These are phyloP conservation scores for Candida ponderosae DNA, from an alignment of 805 yeast genomes.

Conservation along the genomic window DNA sequence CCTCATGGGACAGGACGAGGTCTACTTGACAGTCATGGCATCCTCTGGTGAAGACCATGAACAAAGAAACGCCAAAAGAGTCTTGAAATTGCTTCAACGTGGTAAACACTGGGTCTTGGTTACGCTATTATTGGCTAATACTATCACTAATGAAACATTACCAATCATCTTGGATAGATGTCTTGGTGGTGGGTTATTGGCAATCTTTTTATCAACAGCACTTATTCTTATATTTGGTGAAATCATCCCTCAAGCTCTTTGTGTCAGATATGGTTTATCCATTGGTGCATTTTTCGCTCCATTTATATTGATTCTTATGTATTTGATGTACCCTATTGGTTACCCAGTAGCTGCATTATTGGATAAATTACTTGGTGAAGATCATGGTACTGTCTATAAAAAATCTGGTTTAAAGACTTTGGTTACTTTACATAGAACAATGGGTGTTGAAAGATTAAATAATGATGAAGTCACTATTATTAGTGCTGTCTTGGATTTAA, in stretches of 20 bases:
- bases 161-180: conserved; percentile 91
- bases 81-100: conserved; percentile 58
- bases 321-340: conserved; percentile 84
- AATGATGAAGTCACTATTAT: conserved; percentile 96
- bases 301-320: conserved; percentile 79
- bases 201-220: conserved; percentile 89
- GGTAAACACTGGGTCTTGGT: conserved; percentile 98
- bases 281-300: conserved; percentile 90
- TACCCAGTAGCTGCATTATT: conserved; percentile 80
- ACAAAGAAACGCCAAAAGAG: conserved; percentile 60
- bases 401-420: conserved; percentile 89
- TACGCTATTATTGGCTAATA: conserved; percentile 77
- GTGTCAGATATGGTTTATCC: conserved; percentile 87
- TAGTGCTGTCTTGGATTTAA: conserved; percentile 86
- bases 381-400: conserved; percentile 91
- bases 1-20: conserved; percentile 97
- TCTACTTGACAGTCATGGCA: conserved; percentile 82
- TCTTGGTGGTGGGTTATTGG: conserved; percentile 96
- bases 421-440: conserved; percentile 86
- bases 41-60: conserved; percentile 76
- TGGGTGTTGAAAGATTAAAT: conserved; percentile 91
- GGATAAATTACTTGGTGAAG: conserved; percentile 84
- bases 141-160: conserved; percentile 87
- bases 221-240: conserved; percentile 93
- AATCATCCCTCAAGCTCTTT: conserved; percentile 88